These are phyloP conservation scores for Trichocladium uniseriatum DNA, from an alignment of 495 filamentous ascomycete genomes.

Conservation along the genomic window DNA sequence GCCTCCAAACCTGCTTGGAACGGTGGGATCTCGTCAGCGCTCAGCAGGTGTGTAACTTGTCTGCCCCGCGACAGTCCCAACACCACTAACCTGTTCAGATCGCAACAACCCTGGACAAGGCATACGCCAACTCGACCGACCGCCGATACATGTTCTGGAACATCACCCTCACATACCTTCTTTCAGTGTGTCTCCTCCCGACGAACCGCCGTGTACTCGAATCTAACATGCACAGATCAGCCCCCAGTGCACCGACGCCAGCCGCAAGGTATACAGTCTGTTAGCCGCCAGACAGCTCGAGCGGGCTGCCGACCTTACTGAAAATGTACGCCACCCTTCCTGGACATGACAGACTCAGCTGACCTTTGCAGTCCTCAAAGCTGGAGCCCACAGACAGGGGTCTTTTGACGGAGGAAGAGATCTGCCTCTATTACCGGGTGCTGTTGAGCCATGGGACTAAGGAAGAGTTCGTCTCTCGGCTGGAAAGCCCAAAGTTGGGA, in stretches of 20 bases:
- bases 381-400: constrained; percentile 20
- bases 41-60: constrained; percentile 39
- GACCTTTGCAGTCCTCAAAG: constrained; percentile 16
- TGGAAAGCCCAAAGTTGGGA: constrained; percentile 23
- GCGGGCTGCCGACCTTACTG: constrained; percentile 33
- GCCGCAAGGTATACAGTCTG: constrained; percentile 33
- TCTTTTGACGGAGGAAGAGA: constrained; percentile 28
- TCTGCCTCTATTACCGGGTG: constrained; percentile 27
- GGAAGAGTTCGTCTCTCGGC: constrained; percentile 21
- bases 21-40: constrained; percentile 40
- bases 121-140: constrained; percentile 28
- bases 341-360: neutral
- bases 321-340: constrained; percentile 21
- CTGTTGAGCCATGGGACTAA: constrained; percentile 22
- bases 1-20: constrained; percentile 36
- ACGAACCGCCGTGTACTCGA: neutral
- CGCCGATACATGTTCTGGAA: constrained; percentile 36
- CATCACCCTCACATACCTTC: constrained; percentile 34
- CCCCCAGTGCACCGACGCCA: constrained; percentile 27
- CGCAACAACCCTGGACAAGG: constrained; percentile 34
- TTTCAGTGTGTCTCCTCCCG: constrained; percentile 31
- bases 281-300: constrained; percentile 35
- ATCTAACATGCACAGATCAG: constrained; percentile 27
- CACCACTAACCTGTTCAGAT: constrained; percentile 31
- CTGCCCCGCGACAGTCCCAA: no score